Evolutionary conservation across 176 grass and related monocot genomes (phyloP), one percentile per base, ranked within the genome.

Genomic region (Aegilops longissima): DNA sequence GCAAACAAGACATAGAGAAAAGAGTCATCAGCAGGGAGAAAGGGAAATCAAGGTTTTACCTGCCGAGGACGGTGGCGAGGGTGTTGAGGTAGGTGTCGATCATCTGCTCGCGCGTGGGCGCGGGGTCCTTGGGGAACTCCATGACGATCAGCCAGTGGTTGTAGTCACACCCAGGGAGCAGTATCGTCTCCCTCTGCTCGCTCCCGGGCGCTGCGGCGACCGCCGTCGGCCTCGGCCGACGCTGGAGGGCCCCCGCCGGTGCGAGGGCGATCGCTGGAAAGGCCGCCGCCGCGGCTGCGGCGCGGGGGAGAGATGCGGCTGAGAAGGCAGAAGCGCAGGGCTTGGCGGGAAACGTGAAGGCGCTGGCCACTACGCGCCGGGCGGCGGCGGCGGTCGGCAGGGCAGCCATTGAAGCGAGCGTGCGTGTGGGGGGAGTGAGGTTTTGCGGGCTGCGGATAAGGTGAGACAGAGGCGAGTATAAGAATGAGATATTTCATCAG

Each of bases 101-200:
- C 96, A 95, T 98, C 88, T 98, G 91, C 87, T 98, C 96, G 67
- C 96, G 84, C 4, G 93, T 98, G n/a, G 96, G 96, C 6, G 91
- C 96, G 29, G 96, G 96, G 79, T 98, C 96, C 88, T 98, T 95
- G 34, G 96, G 96, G 78, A 98, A 98, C 88, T 98, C 96, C 96
- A 98, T 98, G 31, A 98, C 93, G 80, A 98, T 95, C 33, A 98
- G 82, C 96, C 96, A 95, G 88, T 98, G 96, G 90, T 95, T 98
- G 91, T 98, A 95, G 72, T 98, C 96, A 86, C 96, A 98, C 17
- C 96, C 96, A 2, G 96, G 96, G 70, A 98, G 92, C 9, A 98
- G 86, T 76, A 98, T 98, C 27, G 96, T 92, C 83, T 98, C 93
- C 85, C 92, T 91, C 77, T 92, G 89, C 21, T 98, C 96, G 12